Evolutionary conservation across 768 basidiomycete genomes (phyloP), one percentile per base, ranked within the genome.

Genomic region (Trametes meyenii): DNA sequence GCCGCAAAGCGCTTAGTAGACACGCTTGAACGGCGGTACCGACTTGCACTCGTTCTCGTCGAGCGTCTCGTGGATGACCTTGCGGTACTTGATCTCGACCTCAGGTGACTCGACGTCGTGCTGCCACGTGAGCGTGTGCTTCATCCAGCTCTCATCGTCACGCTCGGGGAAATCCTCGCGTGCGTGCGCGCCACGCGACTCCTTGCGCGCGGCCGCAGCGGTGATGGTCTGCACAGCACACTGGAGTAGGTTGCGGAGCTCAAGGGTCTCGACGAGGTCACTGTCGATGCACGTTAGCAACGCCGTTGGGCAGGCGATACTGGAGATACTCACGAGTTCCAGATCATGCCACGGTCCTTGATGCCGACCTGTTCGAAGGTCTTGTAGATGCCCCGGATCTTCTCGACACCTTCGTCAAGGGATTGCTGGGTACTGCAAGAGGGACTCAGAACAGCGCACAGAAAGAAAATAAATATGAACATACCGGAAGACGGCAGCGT

Each of bases 91-190:
- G 76, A 99, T 86, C 45, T 87, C 88, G 63, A 98, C 94, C 58
- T 94, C 87, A 12, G 94, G 94, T 63, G 81, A 85, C 60, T 79
- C 75, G 60, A 81, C 74, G 70, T 97, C 88, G 58, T 78, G 85
- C 73, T 95, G 95, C 87, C 92, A 95, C n/a, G 92, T 92, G 50
- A 98, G 84, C 1, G 94, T 94, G 74, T 93, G 94, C 79, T 91
- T 94, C 94, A 95, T 95, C 94, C 94, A 96, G 40, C 83, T 81
- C 44, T 86, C 83, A 71, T 99, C 96, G 72, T 98, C 95, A 76
- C 97, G 94, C 87, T 99, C 96, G n/a, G 94, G 88, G 82, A 77
- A 98, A 75, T 99, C 97, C 77, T 98, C 97, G 69, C 97, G 94
- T 50, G 97, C 97, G 72, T 99, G 97, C 40, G 97, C 97, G 74